Base-by-base conservation (phyloP, 306 rosid species). In the Ormosia emarginata region DNA sequence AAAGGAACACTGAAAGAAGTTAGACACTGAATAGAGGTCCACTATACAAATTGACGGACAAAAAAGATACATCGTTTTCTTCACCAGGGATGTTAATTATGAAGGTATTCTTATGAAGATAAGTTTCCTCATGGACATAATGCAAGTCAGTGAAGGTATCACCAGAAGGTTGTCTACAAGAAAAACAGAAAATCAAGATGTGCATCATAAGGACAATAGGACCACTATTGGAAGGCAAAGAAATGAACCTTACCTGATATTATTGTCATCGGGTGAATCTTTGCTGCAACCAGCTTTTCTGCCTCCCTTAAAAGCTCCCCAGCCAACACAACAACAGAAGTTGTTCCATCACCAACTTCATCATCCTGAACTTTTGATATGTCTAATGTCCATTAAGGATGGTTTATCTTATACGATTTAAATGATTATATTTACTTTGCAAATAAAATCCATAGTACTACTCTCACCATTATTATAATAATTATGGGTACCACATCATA, bases 351-450 rank as follows among this genome's bases (percentile, higher is more conserved):
- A 55, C 99, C 99, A 86, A 96, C 99, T 86, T 96, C 99, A 83
- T 96, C 99, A 80, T 96, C 99, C 90, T 96, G 99, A 79, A 93
- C 99, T 92, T 96, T 96, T 72, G 98, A 96, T 81, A 96, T 92
- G 80, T 96, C 99, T 93, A 63, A 79, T 63, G 46, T 79, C 58
- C 49, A 77, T 93, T 86, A 91, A 92, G 93, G 92, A 89, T 69
- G 33, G 39, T 56, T 43, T 24, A 65, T 46, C 49, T 74, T 34
- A 61, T 11, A 24, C 24, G 14, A 37, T 6, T 53, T 46, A 57
- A 17, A 76, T 50, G 39, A 30, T 49, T 9, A 77, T 59, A 17
- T 10, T 71, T 39, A 24, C 13, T 50, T 75, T 50, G 13, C 41
- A 40, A 78, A 74, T 37, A 8, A 75, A 80, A 43, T 10, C 49